Evolutionary conservation across 306 rosid genomes (phyloP).

Genomic region (Sechiopsis laciniata): DNA sequence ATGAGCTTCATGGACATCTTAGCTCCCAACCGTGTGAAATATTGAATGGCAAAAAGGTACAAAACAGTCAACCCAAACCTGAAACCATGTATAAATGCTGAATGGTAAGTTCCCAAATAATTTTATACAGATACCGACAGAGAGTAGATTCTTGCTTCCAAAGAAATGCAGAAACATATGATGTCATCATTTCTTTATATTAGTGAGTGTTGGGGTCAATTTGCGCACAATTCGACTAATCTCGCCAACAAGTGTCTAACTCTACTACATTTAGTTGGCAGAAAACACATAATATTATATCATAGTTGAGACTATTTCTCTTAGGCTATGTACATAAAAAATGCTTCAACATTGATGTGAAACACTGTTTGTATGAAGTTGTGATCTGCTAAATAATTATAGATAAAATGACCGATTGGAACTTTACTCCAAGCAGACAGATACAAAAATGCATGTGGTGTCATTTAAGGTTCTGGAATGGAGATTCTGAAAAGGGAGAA

Average conservation of each 20-base stretch:
- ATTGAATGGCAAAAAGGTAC: slow-evolving; percentile 77
- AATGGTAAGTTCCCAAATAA: neutral
- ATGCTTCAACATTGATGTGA: neutral
- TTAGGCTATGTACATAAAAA: neutral
- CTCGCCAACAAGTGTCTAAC: too few species aligned
- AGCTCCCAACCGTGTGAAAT: slow-evolving; percentile 68
- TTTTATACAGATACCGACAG: neutral
- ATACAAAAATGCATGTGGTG: neutral
- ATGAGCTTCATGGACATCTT: slow-evolving; percentile 74
- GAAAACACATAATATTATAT: neutral
- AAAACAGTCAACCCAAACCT: slow-evolving; percentile 82
- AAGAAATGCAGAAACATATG: neutral
- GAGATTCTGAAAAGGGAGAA: slow-evolving; percentile 12
- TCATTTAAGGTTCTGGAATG: neutral
- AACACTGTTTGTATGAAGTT: neutral
- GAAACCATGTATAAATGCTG: slow-evolving; percentile 28
- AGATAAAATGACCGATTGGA: neutral
- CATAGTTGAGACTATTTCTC: neutral
- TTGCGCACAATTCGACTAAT: too few species aligned
- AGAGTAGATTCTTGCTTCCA: neutral
- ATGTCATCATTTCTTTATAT: neutral
- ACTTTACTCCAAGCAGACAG: neutral
- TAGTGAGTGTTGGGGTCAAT: too few species aligned
- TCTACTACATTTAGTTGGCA: too few species aligned
- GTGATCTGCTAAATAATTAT: neutral